A percentile compares a stretch with the other conserved stretches of the same genome.
phyloP scores from a whole-genome alignment of 2,329 filamentous ascomycete genomes.

The Ophiostoma fasciatum region DNA sequence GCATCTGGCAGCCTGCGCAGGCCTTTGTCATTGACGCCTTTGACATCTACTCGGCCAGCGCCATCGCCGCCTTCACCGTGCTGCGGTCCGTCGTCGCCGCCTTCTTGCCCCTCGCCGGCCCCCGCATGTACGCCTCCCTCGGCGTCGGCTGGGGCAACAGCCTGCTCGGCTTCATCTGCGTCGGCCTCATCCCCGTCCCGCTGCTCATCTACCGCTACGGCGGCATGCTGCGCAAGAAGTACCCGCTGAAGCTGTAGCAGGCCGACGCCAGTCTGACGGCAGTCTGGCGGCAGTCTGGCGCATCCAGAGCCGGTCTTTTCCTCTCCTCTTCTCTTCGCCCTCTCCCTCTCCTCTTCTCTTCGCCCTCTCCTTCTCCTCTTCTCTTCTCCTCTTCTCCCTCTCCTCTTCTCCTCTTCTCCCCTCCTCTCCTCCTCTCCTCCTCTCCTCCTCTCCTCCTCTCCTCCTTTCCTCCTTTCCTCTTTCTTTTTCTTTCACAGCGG shows the following conservation, averaged over 20 bases:
- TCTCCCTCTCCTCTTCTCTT: too few relatives aligned
- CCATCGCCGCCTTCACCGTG: constrained; percentile 45
- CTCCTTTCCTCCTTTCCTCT: too few relatives aligned
- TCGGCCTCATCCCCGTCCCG: constrained; percentile 34
- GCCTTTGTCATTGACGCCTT: constrained; percentile 48
- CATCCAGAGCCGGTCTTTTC: too few relatives aligned
- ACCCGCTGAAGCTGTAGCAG: background rate
- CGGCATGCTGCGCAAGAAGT: constrained; percentile 13
- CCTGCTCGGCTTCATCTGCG: constrained; percentile 25
- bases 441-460: too few relatives aligned
- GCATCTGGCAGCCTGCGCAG: constrained; percentile 19
- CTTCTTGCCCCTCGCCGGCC: constrained; percentile 40
- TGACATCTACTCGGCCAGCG: constrained; percentile 39
- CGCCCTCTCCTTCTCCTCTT: too few relatives aligned
- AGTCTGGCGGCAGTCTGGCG: too few relatives aligned
- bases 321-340: too few relatives aligned
- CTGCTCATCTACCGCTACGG: constrained; percentile 43
- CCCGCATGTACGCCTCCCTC: constrained; percentile 38
- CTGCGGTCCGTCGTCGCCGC: constrained; percentile 39
- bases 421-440: background rate
- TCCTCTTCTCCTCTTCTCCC: too few relatives aligned
- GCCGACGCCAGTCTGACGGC: too few relatives aligned
- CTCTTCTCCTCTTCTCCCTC: too few relatives aligned
- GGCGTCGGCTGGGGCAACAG: constrained; percentile 32
- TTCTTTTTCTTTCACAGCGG: too few relatives aligned